Percentiles rank a stretch among this genome's conserved stretches.
Conservation (phyloP, 2,329 filamentous ascomycete genomes). For the Penicillium sp. region DNA sequence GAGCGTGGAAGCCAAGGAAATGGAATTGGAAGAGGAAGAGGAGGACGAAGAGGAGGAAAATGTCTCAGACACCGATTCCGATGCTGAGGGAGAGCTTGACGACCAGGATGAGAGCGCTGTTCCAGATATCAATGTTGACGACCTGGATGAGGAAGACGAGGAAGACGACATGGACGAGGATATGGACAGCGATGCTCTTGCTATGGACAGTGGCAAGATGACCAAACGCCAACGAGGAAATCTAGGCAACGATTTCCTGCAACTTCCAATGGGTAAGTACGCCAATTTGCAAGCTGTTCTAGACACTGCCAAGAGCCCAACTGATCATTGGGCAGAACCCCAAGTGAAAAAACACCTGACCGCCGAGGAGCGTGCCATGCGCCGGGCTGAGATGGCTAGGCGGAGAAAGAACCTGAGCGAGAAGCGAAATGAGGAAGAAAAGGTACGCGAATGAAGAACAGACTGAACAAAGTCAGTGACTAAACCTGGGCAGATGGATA, state of each 20-base stretch:
- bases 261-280: constrained; percentile 56
- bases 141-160: constrained; percentile 42
- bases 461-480: too few species aligned
- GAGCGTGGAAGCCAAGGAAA: constrained; percentile 49
- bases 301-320: background rate
- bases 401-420: constrained; percentile 71
- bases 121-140: constrained; percentile 39
- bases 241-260: constrained; percentile 51
- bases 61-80: constrained; percentile 47
- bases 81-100: constrained; percentile 48
- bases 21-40: constrained; percentile 43
- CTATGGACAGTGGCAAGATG: constrained; percentile 60
- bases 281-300: background rate
- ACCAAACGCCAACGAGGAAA: constrained; percentile 66
- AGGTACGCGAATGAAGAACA: constrained; percentile 50
- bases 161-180: constrained; percentile 44
- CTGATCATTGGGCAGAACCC: constrained; percentile 50
- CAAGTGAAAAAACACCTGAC: constrained; percentile 71
- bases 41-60: constrained; percentile 54
- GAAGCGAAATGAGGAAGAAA: constrained; percentile 76
- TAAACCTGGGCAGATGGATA: constrained; percentile 65
- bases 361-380: constrained; percentile 70
- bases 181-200: constrained; percentile 44
- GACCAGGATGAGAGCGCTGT: constrained; percentile 50
- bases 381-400: constrained; percentile 70